Conservation (phyloP, 169 alveolate species). For the Cryptosporidium meleagridis region DNA sequence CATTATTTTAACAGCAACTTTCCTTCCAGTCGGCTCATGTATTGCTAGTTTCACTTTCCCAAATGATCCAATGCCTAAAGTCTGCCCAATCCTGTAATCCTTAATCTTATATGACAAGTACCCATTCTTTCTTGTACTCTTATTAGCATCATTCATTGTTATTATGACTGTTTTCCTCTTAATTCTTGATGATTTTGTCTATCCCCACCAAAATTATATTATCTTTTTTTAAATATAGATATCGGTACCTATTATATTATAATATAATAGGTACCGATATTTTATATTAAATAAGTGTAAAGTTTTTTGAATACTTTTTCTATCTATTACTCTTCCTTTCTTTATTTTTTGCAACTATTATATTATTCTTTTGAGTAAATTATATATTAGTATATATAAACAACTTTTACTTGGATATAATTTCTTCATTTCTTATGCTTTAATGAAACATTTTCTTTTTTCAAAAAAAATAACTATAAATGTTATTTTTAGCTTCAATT, state of each 20-base stretch:
- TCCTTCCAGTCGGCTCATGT: constrained; percentile 74
- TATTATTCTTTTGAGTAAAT: background rate
- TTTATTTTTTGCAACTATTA: background rate
- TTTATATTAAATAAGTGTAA: too few relatives aligned
- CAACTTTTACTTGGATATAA: background rate
- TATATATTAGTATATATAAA: too few relatives aligned
- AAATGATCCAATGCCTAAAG: constrained; percentile 94
- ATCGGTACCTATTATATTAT: background rate
- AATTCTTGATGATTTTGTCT: background rate
- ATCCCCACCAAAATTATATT: background rate
- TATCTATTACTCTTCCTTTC: background rate
- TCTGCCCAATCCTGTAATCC: constrained; percentile 84
- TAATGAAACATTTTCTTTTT: too few relatives aligned
- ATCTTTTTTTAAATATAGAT: too few relatives aligned
- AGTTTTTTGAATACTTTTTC: background rate
- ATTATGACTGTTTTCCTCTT: background rate
- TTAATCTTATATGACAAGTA: constrained; percentile 74
- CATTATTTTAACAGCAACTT: constrained; percentile 93
- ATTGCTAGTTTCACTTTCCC: constrained; percentile 90
- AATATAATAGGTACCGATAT: background rate
- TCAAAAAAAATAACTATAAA: too few relatives aligned
- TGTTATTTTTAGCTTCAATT: too few relatives aligned
- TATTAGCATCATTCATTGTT: background rate
- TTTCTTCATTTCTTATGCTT: background rate
- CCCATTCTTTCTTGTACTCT: background rate